Conservation (phyloP, 2,329 filamentous ascomycete species). For the Alternaria gaisen region DNA sequence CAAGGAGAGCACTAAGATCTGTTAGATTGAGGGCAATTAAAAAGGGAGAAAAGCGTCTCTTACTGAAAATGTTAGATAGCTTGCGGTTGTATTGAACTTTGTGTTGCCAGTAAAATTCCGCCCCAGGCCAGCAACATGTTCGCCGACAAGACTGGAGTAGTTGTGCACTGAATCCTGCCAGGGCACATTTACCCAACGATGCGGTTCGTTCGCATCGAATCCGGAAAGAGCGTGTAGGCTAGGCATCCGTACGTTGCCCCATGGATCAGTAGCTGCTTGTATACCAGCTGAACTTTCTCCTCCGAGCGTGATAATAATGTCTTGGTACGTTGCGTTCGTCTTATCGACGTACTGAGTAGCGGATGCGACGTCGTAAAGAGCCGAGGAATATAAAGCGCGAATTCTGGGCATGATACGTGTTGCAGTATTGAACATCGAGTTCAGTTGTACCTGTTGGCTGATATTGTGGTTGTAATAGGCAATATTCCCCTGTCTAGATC, state of each 20-base stretch:
- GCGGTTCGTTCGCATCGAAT: background rate
- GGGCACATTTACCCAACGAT: background rate
- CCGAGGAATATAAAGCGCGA: slow-evolving; percentile 13
- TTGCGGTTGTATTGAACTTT: background rate
- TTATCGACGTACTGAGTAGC: slow-evolving; percentile 17
- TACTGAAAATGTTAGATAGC: background rate
- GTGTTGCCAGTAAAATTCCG: background rate
- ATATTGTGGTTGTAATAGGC: background rate
- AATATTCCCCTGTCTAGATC: background rate
- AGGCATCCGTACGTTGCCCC: background rate
- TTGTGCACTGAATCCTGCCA: background rate
- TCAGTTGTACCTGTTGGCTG: background rate
- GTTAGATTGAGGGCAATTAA: background rate
- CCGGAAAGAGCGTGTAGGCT: background rate
- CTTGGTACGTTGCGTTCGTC: background rate
- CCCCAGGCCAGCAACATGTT: background rate
- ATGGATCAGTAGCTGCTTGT: background rate
- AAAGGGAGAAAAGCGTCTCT: background rate
- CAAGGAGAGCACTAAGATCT: background rate
- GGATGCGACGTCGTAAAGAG: slow-evolving; percentile 11
- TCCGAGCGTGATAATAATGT: slow-evolving; percentile 5
- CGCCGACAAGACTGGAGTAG: background rate
- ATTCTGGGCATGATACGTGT: background rate
- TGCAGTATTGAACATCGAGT: background rate
- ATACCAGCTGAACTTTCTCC: slow-evolving; percentile 13